These are phyloP conservation scores for Thelephora terrestris DNA, from an alignment of 1,284 basidiomycete species.

Conservation along the genomic window DNA sequence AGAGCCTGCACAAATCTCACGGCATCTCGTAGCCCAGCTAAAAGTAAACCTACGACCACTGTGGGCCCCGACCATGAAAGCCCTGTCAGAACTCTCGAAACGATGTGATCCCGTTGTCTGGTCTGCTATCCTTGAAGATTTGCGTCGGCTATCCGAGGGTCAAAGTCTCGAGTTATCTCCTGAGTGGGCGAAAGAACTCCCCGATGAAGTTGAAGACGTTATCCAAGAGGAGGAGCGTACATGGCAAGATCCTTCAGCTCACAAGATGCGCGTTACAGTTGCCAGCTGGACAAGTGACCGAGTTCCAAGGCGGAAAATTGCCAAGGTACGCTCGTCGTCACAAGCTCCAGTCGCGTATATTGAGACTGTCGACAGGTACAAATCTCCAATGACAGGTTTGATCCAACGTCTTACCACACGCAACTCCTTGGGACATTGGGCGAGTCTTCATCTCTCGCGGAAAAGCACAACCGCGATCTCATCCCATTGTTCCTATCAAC, in stretches of 20 bases:
- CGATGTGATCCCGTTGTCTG: conserved; percentile 65
- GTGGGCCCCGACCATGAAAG: conserved; percentile 74
- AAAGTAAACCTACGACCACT: conserved; percentile 87
- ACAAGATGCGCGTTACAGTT: conserved; percentile 41
- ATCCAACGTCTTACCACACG: conserved; percentile 65
- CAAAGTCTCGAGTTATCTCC: conserved; percentile 12
- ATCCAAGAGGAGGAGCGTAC: conserved; percentile 57
- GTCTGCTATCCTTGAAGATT: conserved; percentile 56
- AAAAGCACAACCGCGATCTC: conserved; percentile 77
- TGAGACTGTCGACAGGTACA: conserved; percentile 37
- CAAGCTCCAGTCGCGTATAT: background rate
- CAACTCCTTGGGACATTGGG: conserved; percentile 68
- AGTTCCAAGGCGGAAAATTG: conserved; percentile 17
- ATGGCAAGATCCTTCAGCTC: conserved; percentile 66
- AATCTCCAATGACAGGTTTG: conserved; percentile 56
- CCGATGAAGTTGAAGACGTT: conserved; percentile 25
- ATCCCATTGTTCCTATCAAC: conserved; percentile 66
- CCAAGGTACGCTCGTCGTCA: conserved; percentile 23
- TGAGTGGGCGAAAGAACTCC: conserved; percentile 14
- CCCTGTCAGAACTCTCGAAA: conserved; percentile 49
- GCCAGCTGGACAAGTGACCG: conserved; percentile 33
- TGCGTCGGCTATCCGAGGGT: conserved; percentile 26
- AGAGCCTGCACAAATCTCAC: background rate
- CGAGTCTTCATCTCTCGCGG: conserved; percentile 59
- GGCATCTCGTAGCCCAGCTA: conserved; percentile 54